phyloP scores from a whole-genome alignment of 1,284 basidiomycete genomes.

The Tilletia caries region DNA sequence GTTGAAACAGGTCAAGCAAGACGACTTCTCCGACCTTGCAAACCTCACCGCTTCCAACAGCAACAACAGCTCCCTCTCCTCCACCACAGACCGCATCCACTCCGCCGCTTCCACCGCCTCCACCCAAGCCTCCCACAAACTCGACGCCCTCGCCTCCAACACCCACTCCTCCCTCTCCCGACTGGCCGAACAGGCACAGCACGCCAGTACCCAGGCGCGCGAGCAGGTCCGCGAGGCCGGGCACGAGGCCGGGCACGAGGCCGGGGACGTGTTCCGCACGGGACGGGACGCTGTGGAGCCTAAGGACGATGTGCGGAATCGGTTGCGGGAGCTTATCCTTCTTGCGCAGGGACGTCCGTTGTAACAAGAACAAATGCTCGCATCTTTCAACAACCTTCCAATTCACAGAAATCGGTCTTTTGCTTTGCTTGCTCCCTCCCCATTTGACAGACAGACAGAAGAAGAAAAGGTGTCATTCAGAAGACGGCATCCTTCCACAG shows the following conservation, averaged over 20 bases:
- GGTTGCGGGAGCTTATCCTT: neutral
- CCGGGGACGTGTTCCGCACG: too few relatives aligned
- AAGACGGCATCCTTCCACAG: neutral
- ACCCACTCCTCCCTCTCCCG: neutral
- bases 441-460: too few relatives aligned
- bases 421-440: too few relatives aligned
- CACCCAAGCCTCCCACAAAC: neutral
- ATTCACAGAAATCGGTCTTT: too few relatives aligned
- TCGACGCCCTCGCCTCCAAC: neutral
- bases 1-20: conserved; percentile 37
- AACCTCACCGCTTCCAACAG: conserved; percentile 19
- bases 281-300: neutral
- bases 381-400: too few relatives aligned
- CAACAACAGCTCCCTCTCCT: neutral
- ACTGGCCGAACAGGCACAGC: neutral
- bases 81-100: neutral
- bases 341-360: neutral
- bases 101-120: neutral
- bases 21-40: conserved; percentile 43
- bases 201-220: neutral
- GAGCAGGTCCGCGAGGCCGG: neutral
- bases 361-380: neutral
- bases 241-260: too few relatives aligned
- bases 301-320: conserved; percentile 4
- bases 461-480: too few relatives aligned